phyloP scores from a whole-genome alignment of 495 filamentous ascomycete species.

The Podospora tetraspora region DNA sequence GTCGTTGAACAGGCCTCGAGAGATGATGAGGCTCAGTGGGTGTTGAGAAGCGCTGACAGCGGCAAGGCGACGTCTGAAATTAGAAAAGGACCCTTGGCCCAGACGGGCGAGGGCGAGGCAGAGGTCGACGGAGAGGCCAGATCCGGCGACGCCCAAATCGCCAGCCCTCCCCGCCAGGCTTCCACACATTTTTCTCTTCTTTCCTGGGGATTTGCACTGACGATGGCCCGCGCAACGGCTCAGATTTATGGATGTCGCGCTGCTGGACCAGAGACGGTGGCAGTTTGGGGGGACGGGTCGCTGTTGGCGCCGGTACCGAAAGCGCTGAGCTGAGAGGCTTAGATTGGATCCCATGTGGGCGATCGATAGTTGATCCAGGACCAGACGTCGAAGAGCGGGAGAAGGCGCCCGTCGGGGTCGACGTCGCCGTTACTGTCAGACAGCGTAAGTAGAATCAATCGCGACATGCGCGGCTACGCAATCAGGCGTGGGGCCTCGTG shows the following conservation, averaged over 20 bases:
- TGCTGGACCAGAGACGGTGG: neutral
- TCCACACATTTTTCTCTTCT: neutral
- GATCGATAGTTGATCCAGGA: constrained; percentile 8
- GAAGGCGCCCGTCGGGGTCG: constrained; percentile 3
- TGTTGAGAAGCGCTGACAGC: constrained; percentile 21
- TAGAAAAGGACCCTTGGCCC: constrained; percentile 2
- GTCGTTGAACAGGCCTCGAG: constrained; percentile 24
- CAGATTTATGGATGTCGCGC: neutral
- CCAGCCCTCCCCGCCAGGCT: neutral
- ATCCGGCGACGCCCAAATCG: neutral
- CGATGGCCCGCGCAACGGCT: neutral
- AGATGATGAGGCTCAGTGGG: constrained; percentile 14
- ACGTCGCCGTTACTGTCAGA: neutral
- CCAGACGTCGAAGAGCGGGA: constrained; percentile 5
- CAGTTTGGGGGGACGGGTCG: neutral
- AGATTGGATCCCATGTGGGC: constrained; percentile 11
- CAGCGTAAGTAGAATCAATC: neutral
- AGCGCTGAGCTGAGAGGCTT: neutral
- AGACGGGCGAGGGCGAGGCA: neutral
- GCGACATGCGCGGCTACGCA: constrained; percentile 28
- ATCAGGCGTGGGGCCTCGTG: constrained; percentile 24
- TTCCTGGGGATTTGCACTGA: too few species aligned
- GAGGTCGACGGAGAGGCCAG: neutral
- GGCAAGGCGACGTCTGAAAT: constrained; percentile 14
- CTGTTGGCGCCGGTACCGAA: neutral